Evolutionary conservation across 2,329 filamentous ascomycete species (phyloP).

Genomic region (Gaeumannomyces sp.): DNA sequence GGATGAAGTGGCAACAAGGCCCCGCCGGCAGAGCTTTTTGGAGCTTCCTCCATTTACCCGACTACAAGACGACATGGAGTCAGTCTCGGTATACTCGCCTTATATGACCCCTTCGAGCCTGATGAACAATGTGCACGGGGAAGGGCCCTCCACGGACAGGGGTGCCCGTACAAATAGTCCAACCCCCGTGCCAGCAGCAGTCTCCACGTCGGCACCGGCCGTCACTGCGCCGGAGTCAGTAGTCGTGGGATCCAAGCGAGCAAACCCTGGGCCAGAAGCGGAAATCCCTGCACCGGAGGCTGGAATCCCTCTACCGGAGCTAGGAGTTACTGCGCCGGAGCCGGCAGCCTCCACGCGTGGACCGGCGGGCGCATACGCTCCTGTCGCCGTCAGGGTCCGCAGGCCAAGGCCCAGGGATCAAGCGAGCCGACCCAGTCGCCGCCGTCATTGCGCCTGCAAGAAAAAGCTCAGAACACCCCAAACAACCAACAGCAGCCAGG

Average conservation of each 20-base stretch:
- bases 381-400: not conserved
- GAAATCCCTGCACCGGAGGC: not conserved
- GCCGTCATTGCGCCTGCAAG: not conserved
- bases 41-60: not conserved
- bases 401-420: not conserved
- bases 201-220: not conserved
- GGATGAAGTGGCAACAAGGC: not conserved
- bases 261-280: too few relatives aligned
- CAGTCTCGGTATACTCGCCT: not conserved
- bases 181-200: not conserved
- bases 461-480: not conserved
- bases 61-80: constrained; percentile 1
- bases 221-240: not conserved
- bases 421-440: too few relatives aligned
- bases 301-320: not conserved
- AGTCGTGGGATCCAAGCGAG: too few relatives aligned
- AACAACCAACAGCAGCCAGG: not conserved
- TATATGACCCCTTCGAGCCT: not conserved
- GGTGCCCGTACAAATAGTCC: not conserved
- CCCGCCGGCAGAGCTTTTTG: not conserved
- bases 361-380: too few relatives aligned
- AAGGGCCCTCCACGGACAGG: not conserved
- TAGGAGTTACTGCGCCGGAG: not conserved
- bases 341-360: not conserved
- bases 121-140: too few relatives aligned